Evolutionary conservation across 2,329 filamentous ascomycete genomes (phyloP).

Genomic region (Drechmeria coniospora): DNA sequence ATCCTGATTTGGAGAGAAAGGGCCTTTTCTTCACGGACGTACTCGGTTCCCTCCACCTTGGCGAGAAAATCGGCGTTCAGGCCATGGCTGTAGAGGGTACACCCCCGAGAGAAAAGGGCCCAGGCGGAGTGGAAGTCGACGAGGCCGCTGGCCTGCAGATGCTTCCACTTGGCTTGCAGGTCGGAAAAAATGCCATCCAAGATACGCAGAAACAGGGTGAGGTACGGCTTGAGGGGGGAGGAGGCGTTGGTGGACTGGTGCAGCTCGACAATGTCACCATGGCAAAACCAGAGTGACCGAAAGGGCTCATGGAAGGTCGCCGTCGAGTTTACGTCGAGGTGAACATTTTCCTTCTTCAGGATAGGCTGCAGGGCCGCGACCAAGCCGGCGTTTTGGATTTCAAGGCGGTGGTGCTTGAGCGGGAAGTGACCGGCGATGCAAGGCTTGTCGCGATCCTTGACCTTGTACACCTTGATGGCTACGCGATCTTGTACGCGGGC

Average conservation of each 20-base stretch:
- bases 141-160: conserved; percentile 21
- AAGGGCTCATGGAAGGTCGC: conserved; percentile 25
- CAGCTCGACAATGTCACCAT: conserved; percentile 23
- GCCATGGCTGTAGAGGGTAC: conserved; percentile 21
- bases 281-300: conserved; percentile 26
- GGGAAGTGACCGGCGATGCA: conserved; percentile 21
- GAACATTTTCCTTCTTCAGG: conserved; percentile 23
- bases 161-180: conserved; percentile 18
- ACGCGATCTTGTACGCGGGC: conserved; percentile 20
- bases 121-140: conserved; percentile 26
- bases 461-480: conserved; percentile 30
- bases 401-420: conserved; percentile 24
- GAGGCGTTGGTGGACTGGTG: conserved; percentile 11
- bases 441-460: conserved; percentile 25
- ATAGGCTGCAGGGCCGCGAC: conserved; percentile 26
- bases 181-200: conserved; percentile 28
- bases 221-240: conserved; percentile 17
- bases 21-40: conserved; percentile 7
- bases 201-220: conserved; percentile 24
- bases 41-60: conserved; percentile 20
- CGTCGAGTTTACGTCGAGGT: conserved; percentile 20
- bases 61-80: conserved; percentile 25
- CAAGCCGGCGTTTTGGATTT: conserved; percentile 26
- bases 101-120: conserved; percentile 26
- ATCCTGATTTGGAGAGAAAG: conserved; percentile 12